Evolutionary conservation across 768 basidiomycete species (phyloP), one percentile per base, ranked within the genome.

Genomic region (Leccinum fibrillosum): DNA sequence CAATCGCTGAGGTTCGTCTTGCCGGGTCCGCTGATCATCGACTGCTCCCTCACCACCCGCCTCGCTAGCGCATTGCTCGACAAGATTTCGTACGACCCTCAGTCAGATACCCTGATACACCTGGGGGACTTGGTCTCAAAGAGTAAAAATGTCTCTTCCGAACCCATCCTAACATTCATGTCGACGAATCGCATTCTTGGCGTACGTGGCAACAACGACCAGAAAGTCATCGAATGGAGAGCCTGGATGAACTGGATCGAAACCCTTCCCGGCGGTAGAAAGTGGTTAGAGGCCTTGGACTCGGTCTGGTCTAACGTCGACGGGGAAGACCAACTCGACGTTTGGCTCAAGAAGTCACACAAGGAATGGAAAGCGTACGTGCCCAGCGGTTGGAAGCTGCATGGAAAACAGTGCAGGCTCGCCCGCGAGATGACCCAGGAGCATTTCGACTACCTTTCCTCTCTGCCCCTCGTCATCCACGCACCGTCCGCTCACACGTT

Each of bases 131-230:
- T 95, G 15, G 65, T 91, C 17, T 77, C 89, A 21, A 95, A 90
- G 71, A 70, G 79, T 0, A 79, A 81, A 54, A 28, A 61, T n/a
- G 61, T 79, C 35, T 80, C 81, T n/a, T 88, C 90, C 0, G 71
- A 87, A 58, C 76, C 81, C 6, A 78, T 89, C 19, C 74, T 96
- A 9, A 72, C 77, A 7, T 91, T 82, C 71, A 79, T 97, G 79
- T 73, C 85, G 2, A 66, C 74, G 9, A 69, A 87, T 64, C 82
- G 84, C 52, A 77, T 92, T 45, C 80, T 80, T 23, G 94, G 93
- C 15, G 92, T 97, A 3, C 84, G 95, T 30, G 95, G 96, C 0
- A 98, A 98, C 70, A 92, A 98, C 68, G 95, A 98, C 74, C 93
- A 98, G 72, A 81, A 81, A 61, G 84, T 94, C 47, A 80, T 98